These are phyloP conservation scores for Boletus subparvulus DNA, from an alignment of 768 basidiomycete species.

Conservation along the genomic window DNA sequence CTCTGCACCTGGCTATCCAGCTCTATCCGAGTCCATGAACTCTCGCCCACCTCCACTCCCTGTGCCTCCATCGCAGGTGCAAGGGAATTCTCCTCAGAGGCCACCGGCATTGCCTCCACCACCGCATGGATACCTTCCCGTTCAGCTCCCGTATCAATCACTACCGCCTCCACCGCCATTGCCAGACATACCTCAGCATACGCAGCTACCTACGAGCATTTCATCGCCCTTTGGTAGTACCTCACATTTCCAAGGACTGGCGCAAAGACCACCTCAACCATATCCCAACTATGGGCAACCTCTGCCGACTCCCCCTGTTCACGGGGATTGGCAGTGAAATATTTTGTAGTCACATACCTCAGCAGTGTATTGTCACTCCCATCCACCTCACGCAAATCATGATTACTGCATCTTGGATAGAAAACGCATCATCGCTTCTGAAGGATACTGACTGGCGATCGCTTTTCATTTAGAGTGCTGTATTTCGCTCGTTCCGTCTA, in stretches of 20 bases:
- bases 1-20: slow-evolving; percentile 25
- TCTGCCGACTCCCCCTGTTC: slow-evolving; percentile 25
- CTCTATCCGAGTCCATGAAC: slow-evolving; percentile 22
- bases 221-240: slow-evolving; percentile 24
- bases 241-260: slow-evolving; percentile 40
- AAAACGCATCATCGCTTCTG: slow-evolving; percentile 6
- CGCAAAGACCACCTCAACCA: slow-evolving; percentile 40
- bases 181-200: slow-evolving; percentile 30
- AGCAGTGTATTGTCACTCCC: slow-evolving; percentile 17
- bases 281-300: slow-evolving; percentile 33
- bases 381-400: slow-evolving; percentile 11
- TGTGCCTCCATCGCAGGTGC: slow-evolving; percentile 25
- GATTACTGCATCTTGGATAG: slow-evolving; percentile 10
- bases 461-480: slow-evolving; percentile 19
- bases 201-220: slow-evolving; percentile 24
- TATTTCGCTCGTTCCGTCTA: slow-evolving; percentile 10
- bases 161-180: slow-evolving; percentile 36
- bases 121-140: slow-evolving; percentile 43
- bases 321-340: slow-evolving; percentile 29
- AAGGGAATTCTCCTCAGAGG: slow-evolving; percentile 34
- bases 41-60: slow-evolving; percentile 26
- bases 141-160: slow-evolving; percentile 40
- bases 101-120: slow-evolving; percentile 53
- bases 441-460: not conserved
- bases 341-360: slow-evolving; percentile 10